Evolutionary conservation across 139 green algal genomes (phyloP).

Genomic region (Bryopsis sp.): DNA sequence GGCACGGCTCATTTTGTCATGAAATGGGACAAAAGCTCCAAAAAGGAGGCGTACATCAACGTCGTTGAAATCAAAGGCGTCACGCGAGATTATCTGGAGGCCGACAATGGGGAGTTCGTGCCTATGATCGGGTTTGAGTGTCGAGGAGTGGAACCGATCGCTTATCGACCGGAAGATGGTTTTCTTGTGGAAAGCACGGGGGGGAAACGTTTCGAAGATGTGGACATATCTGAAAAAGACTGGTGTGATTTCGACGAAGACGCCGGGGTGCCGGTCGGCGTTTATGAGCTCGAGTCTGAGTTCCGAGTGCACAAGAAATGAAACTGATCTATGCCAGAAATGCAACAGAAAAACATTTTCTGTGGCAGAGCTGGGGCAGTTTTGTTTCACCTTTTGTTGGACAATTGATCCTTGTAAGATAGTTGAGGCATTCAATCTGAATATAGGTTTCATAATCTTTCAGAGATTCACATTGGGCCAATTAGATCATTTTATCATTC

Average conservation of each 20-base stretch:
- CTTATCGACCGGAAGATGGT: conserved; percentile 40
- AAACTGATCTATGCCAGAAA: too few relatives aligned
- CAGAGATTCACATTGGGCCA: too few relatives aligned
- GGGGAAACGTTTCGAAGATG: conserved; percentile 28
- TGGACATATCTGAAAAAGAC: conserved; percentile 48
- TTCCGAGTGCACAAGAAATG: conserved; percentile 35
- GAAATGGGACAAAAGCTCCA: conserved; percentile 19
- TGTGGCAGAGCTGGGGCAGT: too few relatives aligned
- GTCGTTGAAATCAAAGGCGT: conserved; percentile 53
- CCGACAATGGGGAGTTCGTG: conserved; percentile 53
- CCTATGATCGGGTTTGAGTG: conserved; percentile 74
- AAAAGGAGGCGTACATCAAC: conserved; percentile 40
- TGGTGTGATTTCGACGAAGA: conserved; percentile 81
- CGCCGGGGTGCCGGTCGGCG: conserved; percentile 41
- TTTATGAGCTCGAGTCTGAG: conserved; percentile 49
- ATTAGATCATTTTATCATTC: too few relatives aligned
- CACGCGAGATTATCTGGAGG: conserved; percentile 32
- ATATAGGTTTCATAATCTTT: too few relatives aligned
- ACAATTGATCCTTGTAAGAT: too few relatives aligned
- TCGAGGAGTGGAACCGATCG: conserved; percentile 58
- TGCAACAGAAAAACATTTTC: too few relatives aligned
- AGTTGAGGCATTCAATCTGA: too few relatives aligned
- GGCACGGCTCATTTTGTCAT: conserved; percentile 13
- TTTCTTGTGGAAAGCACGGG: conserved; percentile 1
- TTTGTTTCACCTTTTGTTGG: too few relatives aligned